Conservation (phyloP, 2,329 filamentous ascomycete genomes). For the Cryphonectria japonica region DNA sequence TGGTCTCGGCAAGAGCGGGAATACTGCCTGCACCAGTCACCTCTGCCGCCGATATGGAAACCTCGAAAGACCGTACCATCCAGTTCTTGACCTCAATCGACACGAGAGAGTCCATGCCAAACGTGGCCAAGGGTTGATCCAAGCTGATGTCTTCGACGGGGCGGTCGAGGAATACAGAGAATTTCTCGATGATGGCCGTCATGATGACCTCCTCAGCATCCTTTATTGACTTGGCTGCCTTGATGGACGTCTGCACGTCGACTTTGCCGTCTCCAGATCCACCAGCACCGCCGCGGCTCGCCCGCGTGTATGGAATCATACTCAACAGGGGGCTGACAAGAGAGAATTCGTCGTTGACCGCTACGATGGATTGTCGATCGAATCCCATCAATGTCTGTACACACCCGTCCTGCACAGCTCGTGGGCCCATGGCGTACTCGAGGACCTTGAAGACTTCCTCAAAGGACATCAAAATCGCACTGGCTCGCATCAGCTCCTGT, state of each 20-base stretch:
- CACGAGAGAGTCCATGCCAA: slow-evolving; percentile 35
- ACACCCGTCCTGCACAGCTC: slow-evolving; percentile 29
- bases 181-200: slow-evolving; percentile 31
- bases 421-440: slow-evolving; percentile 32
- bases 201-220: slow-evolving; percentile 31
- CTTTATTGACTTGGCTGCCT: slow-evolving; percentile 23
- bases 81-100: slow-evolving; percentile 35
- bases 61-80: slow-evolving; percentile 34
- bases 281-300: not conserved
- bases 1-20: slow-evolving; percentile 32
- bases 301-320: slow-evolving; percentile 26
- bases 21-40: slow-evolving; percentile 35
- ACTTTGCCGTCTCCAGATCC: slow-evolving; percentile 18
- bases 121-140: slow-evolving; percentile 27
- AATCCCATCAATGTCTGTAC: slow-evolving; percentile 32
- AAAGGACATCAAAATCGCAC: slow-evolving; percentile 29
- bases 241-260: slow-evolving; percentile 15
- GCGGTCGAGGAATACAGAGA: slow-evolving; percentile 32
- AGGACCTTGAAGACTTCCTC: slow-evolving; percentile 33
- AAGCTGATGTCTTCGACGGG: slow-evolving; percentile 30
- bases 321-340: slow-evolving; percentile 32
- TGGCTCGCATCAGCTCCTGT: slow-evolving; percentile 10
- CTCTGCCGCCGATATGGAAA: slow-evolving; percentile 36
- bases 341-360: slow-evolving; percentile 30
- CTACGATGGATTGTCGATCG: slow-evolving; percentile 31